Conservation (phyloP, 2,329 filamentous ascomycete genomes). For the Botrytis paeoniae region DNA sequence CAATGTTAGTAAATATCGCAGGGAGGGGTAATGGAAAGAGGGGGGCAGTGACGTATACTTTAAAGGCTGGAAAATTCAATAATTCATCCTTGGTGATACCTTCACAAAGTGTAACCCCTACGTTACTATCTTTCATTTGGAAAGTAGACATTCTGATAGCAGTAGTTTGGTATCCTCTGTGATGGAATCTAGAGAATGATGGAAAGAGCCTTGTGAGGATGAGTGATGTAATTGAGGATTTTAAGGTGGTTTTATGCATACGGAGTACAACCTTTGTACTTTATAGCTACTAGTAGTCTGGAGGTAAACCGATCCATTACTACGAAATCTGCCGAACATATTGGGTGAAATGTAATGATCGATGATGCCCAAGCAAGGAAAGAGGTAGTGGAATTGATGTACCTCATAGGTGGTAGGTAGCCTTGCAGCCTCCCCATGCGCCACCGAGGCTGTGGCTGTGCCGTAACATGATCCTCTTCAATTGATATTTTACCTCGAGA, state of each 20-base stretch:
- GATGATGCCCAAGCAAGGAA: not conserved
- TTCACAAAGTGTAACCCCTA: conserved; percentile 45
- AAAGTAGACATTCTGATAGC: conserved; percentile 41
- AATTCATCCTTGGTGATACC: conserved; percentile 47
- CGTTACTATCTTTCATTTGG: conserved; percentile 38
- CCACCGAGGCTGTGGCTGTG: not conserved
- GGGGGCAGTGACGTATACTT: conserved; percentile 36
- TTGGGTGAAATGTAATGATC: not conserved
- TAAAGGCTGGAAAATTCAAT: conserved; percentile 48
- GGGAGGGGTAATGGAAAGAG: not conserved
- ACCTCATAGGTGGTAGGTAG: not conserved
- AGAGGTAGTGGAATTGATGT: not conserved
- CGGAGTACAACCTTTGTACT: conserved; percentile 7
- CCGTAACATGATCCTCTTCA: not conserved
- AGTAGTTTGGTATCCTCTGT: not conserved
- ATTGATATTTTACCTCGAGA: too few relatives aligned
- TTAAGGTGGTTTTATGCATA: not conserved
- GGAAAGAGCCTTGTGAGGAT: conserved; percentile 3
- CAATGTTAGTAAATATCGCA: not conserved
- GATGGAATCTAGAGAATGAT: not conserved
- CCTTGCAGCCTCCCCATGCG: conserved; percentile 7
- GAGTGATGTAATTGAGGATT: not conserved
- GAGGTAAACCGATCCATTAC: not conserved
- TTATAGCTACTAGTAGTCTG: not conserved
- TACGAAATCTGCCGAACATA: not conserved